Evolutionary conservation across 2,329 filamentous ascomycete species (phyloP).

Genomic region (Verticillium longisporum): DNA sequence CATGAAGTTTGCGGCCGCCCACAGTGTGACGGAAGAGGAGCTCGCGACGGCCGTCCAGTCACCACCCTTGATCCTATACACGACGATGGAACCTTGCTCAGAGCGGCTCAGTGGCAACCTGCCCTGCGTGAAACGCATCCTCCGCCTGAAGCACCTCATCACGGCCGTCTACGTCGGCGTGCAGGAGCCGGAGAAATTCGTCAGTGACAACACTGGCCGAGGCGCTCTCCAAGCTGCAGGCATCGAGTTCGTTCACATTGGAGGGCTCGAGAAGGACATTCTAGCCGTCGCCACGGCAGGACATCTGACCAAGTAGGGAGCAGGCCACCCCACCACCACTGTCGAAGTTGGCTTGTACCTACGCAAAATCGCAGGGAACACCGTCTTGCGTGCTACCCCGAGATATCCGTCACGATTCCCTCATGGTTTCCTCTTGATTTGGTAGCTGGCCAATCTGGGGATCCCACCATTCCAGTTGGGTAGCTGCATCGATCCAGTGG

Average conservation of each 20-base stretch:
- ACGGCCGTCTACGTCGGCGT: slow-evolving; percentile 81
- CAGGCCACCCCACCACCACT: background rate
- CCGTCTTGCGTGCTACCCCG: no score
- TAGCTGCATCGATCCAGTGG: no score
- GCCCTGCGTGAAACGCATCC: slow-evolving; percentile 73
- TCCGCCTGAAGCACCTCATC: slow-evolving; percentile 56
- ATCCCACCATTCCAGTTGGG: no score
- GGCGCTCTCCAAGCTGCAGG: slow-evolving; percentile 63
- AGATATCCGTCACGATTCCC: no score
- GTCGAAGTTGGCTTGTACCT: no score
- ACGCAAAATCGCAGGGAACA: no score
- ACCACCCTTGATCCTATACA: slow-evolving; percentile 60
- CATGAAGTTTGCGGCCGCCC: slow-evolving; percentile 55
- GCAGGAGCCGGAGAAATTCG: slow-evolving; percentile 84
- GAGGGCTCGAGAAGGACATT: slow-evolving; percentile 75
- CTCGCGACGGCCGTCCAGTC: slow-evolving; percentile 38
- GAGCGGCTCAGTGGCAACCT: slow-evolving; percentile 67
- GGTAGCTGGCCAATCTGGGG: no score
- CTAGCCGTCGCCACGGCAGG: slow-evolving; percentile 76
- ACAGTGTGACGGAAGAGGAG: slow-evolving; percentile 43
- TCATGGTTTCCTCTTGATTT: no score
- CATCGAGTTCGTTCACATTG: slow-evolving; percentile 65
- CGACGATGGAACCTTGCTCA: slow-evolving; percentile 85
- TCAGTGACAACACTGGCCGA: slow-evolving; percentile 72
- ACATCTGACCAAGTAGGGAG: slow-evolving; percentile 37